Conservation (phyloP, 805 yeast species). For the Starmerella etchellsii region DNA sequence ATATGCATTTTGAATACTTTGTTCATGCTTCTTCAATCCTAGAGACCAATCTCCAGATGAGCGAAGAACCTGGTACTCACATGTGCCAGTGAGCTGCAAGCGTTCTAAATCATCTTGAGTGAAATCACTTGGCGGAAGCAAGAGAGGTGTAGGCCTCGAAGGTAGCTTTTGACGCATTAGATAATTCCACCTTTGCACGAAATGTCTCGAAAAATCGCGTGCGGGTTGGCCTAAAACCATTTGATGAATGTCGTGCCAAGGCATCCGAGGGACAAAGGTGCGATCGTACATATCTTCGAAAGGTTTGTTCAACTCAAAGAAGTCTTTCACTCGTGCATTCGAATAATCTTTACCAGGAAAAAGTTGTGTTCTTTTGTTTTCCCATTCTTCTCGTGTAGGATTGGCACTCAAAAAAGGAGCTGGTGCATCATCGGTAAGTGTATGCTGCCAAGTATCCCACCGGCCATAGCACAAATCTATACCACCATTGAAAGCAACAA, state of each 20-base stretch:
- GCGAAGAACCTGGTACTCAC: conserved; percentile 81
- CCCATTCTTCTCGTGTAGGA: conserved; percentile 30
- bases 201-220: conserved; percentile 82
- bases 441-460: conserved; percentile 94
- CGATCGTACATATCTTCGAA: conserved; percentile 88
- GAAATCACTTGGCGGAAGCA: conserved; percentile 86
- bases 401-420: conserved; percentile 27
- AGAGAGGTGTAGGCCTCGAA: conserved; percentile 62
- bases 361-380: conserved; percentile 34
- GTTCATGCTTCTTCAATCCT: conserved; percentile 45
- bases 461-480: conserved; percentile 92
- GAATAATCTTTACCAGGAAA: conserved; percentile 98
- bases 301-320: conserved; percentile 66
- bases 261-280: conserved; percentile 76
- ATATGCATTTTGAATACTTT: conserved; percentile 86
- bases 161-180: conserved; percentile 86
- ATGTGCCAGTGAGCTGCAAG: conserved; percentile 46
- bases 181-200: conserved; percentile 96
- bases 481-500: conserved; percentile 87
- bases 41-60: conserved; percentile 90
- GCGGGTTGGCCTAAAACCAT: conserved; percentile 89
- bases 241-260: conserved; percentile 99
- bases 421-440: conserved; percentile 58
- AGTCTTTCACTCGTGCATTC: conserved; percentile 86
- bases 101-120: conserved; percentile 51